Evolutionary conservation across 2,329 filamentous ascomycete species (phyloP).

Genomic region (Cladosporium sp.): DNA sequence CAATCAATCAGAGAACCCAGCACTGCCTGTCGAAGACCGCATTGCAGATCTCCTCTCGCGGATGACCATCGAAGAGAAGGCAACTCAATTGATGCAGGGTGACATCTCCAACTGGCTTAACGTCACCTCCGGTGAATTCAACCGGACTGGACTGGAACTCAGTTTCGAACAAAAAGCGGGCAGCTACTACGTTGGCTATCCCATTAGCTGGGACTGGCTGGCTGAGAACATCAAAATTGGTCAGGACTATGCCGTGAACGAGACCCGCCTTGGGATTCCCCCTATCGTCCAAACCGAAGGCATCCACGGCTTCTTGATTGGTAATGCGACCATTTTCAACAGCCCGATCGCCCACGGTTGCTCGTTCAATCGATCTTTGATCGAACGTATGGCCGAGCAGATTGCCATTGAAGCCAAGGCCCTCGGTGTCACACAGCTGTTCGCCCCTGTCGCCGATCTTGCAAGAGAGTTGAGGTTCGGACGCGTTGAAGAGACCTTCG

Average conservation of each 20-base stretch:
- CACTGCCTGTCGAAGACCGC: slow-evolving; percentile 58
- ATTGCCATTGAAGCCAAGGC: slow-evolving; percentile 64
- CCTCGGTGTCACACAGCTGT: slow-evolving; percentile 68
- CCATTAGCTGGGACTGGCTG: slow-evolving; percentile 60
- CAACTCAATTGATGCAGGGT: slow-evolving; percentile 58
- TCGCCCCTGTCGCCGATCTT: slow-evolving; percentile 66
- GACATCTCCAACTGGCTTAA: slow-evolving; percentile 73
- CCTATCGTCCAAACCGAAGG: slow-evolving; percentile 70
- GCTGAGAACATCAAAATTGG: slow-evolving; percentile 59
- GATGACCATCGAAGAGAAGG: slow-evolving; percentile 74
- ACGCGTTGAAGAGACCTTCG: slow-evolving; percentile 69
- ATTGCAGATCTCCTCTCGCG: slow-evolving; percentile 64
- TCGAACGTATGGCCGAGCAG: slow-evolving; percentile 39
- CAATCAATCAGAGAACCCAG: slow-evolving; percentile 45
- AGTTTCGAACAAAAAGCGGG: slow-evolving; percentile 65
- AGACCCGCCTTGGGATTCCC: slow-evolving; percentile 66
- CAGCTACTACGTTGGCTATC: slow-evolving; percentile 68
- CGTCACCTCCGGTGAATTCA: slow-evolving; percentile 62
- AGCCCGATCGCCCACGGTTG: slow-evolving; percentile 69
- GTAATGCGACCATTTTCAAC: slow-evolving; percentile 75
- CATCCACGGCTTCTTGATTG: slow-evolving; percentile 67
- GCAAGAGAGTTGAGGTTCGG: slow-evolving; percentile 68
- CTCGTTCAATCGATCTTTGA: slow-evolving; percentile 65
- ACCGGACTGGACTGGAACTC: slow-evolving; percentile 61
- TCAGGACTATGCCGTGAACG: slow-evolving; percentile 65